phyloP scores from a whole-genome alignment of 1,139 yeast species.

The Suhomyces taliae region DNA sequence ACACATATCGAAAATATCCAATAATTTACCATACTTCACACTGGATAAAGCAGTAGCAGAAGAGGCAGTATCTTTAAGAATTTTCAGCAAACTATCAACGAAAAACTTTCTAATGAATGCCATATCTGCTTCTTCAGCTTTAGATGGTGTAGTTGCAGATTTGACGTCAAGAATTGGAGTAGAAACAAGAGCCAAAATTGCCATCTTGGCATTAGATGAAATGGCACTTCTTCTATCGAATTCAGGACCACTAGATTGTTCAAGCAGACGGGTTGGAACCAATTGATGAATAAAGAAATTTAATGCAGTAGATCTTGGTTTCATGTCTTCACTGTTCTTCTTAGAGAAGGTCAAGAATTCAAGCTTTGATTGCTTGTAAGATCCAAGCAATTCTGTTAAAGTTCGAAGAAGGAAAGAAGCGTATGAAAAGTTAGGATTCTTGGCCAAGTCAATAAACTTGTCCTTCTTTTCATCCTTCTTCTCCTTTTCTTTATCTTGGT shows the following conservation, averaged over 20 bases:
- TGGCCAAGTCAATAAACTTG: slow-evolving; percentile 30
- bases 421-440: slow-evolving; percentile 56
- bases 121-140: slow-evolving; percentile 65
- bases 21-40: slow-evolving; percentile 52
- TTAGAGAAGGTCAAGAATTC: slow-evolving; percentile 80
- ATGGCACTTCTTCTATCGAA: slow-evolving; percentile 39
- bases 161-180: slow-evolving; percentile 23
- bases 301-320: slow-evolving; percentile 73
- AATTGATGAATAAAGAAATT: slow-evolving; percentile 77
- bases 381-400: slow-evolving; percentile 69
- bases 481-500: slow-evolving; percentile 12
- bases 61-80: slow-evolving; percentile 50
- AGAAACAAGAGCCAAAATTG: slow-evolving; percentile 62
- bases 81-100: slow-evolving; percentile 67
- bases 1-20: slow-evolving; percentile 57
- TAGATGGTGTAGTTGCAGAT: slow-evolving; percentile 30
- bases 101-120: slow-evolving; percentile 71
- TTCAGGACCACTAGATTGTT: slow-evolving; percentile 31
- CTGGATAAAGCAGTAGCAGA: slow-evolving; percentile 25
- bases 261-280: slow-evolving; percentile 54
- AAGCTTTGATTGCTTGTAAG: slow-evolving; percentile 78
- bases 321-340: slow-evolving; percentile 37
- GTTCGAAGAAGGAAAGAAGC: slow-evolving; percentile 68
- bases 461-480: slow-evolving; percentile 12
- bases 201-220: slow-evolving; percentile 51